Percentiles rank a stretch among this genome's conserved stretches.
These are phyloP conservation scores for Coemansia sp. DNA, from an alignment of 192 early-diverging fungal species.

Conservation along the genomic window DNA sequence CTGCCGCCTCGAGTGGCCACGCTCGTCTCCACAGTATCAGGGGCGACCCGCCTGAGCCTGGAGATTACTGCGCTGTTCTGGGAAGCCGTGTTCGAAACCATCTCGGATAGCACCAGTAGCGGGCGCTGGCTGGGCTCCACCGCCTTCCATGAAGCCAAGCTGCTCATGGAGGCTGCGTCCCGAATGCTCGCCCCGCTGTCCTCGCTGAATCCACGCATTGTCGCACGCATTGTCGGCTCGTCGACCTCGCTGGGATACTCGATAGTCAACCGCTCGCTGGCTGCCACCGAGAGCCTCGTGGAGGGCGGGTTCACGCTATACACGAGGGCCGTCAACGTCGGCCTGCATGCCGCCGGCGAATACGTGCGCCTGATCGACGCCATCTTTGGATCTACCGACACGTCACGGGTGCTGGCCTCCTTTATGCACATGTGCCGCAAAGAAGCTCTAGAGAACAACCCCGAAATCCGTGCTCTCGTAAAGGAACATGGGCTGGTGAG, in stretches of 20 bases:
- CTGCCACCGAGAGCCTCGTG: conserved; percentile 34
- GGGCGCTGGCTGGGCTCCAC: conserved; percentile 40
- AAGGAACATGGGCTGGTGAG: conserved; percentile 64
- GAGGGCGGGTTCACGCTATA: conserved; percentile 75
- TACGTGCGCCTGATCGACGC: conserved; percentile 89
- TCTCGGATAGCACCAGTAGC: conserved; percentile 41
- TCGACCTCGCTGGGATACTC: conserved; percentile 41
- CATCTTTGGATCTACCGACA: conserved; percentile 93
- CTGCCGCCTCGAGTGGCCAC: conserved; percentile 43
- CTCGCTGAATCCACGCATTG: conserved; percentile 43
- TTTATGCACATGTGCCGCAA: conserved; percentile 75
- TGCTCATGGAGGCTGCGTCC: conserved; percentile 20
- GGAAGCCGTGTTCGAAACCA: conserved; percentile 51
- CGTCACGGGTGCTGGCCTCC: conserved; percentile 79
- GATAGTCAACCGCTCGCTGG: conserved; percentile 37
- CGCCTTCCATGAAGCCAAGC: conserved; percentile 38
- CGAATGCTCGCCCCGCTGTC: conserved; percentile 36
- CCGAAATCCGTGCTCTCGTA: conserved; percentile 58
- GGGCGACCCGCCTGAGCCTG: conserved; percentile 45
- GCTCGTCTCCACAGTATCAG: conserved; percentile 42
- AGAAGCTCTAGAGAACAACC: conserved; percentile 67
- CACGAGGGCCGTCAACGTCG: conserved; percentile 68
- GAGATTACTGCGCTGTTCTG: conserved; percentile 49
- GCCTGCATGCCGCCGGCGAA: conserved; percentile 76
- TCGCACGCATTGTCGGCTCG: conserved; percentile 33